Evolutionary conservation across 2,329 filamentous ascomycete species (phyloP).

Genomic region (Colletotrichum sidae): DNA sequence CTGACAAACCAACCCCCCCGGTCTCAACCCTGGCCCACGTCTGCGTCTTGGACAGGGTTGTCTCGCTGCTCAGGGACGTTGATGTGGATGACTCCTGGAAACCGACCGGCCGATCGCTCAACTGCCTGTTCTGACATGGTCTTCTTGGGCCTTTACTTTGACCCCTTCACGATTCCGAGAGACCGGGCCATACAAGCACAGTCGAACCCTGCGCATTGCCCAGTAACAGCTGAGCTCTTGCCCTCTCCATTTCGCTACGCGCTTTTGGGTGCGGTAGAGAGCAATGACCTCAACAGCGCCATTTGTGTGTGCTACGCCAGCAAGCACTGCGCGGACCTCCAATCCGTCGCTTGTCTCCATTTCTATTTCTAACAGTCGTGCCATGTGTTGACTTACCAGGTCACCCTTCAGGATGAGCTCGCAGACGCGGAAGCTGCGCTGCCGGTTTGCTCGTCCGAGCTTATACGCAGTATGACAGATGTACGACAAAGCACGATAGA

Average conservation of each 20-base stretch:
- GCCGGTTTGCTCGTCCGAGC: conserved; percentile 12
- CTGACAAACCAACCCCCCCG: background rate
- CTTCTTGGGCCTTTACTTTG: conserved; percentile 21
- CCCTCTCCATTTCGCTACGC: background rate
- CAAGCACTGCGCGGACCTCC: background rate
- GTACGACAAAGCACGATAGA: conserved; percentile 9
- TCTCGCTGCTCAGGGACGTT: conserved; percentile 22
- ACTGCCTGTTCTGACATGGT: conserved; percentile 2
- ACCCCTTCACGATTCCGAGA: conserved; percentile 2
- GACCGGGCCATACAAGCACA: conserved; percentile 10
- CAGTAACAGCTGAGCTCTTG: background rate
- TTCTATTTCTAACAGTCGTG: background rate
- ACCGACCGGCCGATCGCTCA: conserved; percentile 18
- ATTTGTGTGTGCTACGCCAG: background rate
- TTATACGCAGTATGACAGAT: conserved; percentile 6
- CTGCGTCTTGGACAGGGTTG: conserved; percentile 25
- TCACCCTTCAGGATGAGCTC: conserved; percentile 3
- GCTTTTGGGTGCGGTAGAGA: no score
- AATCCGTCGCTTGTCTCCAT: no score
- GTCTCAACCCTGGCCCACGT: conserved; percentile 7
- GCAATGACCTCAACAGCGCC: background rate
- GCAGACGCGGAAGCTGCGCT: conserved; percentile 4
- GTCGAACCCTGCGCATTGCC: conserved; percentile 17
- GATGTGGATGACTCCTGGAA: conserved; percentile 19
- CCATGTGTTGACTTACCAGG: background rate